Percentiles rank a stretch among this genome's conserved stretches.
Evolutionary conservation across 2,329 filamentous ascomycete species (phyloP).

Genomic region (Ascochyta clinopodiicola): DNA sequence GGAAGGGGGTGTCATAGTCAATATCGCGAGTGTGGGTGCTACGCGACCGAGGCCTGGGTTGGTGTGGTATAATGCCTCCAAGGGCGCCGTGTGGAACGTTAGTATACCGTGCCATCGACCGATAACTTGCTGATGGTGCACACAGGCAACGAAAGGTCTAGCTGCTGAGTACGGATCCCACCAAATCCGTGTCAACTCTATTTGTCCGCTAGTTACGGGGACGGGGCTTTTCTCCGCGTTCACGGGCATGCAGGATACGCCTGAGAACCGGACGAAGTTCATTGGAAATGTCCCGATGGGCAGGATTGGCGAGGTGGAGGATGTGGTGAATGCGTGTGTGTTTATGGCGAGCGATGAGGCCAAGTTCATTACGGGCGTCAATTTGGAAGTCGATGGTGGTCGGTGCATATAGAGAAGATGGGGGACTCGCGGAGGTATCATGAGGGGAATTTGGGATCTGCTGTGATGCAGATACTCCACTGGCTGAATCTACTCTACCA

Average conservation of each 20-base stretch:
- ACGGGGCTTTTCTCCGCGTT: slow-evolving; percentile 69
- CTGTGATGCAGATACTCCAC: too few species aligned
- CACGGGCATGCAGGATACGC: slow-evolving; percentile 67
- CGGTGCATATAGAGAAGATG: slow-evolving; percentile 37
- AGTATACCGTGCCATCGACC: slow-evolving; percentile 15
- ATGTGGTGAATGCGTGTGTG: slow-evolving; percentile 63
- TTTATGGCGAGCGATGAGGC: slow-evolving; percentile 67
- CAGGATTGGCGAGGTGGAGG: slow-evolving; percentile 65
- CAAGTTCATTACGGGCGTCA: slow-evolving; percentile 65
- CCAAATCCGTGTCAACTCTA: slow-evolving; percentile 74
- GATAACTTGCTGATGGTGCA: not conserved
- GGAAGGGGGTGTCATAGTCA: slow-evolving; percentile 67
- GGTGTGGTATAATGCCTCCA: slow-evolving; percentile 75
- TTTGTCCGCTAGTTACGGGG: slow-evolving; percentile 71
- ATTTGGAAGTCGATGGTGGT: slow-evolving; percentile 50
- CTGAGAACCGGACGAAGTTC: slow-evolving; percentile 59
- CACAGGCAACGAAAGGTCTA: slow-evolving; percentile 65
- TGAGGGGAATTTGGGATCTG: too few species aligned
- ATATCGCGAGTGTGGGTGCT: slow-evolving; percentile 70
- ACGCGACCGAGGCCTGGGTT: slow-evolving; percentile 67
- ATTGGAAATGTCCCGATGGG: slow-evolving; percentile 65
- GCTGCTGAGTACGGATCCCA: slow-evolving; percentile 76
- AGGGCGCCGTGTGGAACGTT: slow-evolving; percentile 69
- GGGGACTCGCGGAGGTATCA: not conserved
- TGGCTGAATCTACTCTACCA: not conserved